Evolutionary conservation across 306 rosid genomes (phyloP), one percentile per base, ranked within the genome.

Genomic region (Lathyrus aphaca): DNA sequence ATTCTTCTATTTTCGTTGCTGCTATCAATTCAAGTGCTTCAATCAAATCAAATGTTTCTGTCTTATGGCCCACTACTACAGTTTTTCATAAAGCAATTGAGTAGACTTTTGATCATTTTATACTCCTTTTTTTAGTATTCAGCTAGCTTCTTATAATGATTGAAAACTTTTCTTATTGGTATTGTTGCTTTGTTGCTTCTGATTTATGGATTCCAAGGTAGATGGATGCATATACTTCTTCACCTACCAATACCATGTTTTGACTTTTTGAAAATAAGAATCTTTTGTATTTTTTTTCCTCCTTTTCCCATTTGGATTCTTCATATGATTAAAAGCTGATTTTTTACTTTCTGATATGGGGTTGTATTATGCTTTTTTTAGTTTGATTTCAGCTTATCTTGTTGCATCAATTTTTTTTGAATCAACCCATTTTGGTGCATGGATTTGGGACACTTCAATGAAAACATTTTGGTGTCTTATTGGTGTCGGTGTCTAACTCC

Each of bases 121-220:
- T 56, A 8, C 14, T 38, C 13, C 10, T 56, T 27, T 65, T 61
- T 10, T 37, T 64, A 37, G 4, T 15, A 6, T 38, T 61, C 2
- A 10, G 0, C 40, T 60, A 4, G 8, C 5, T 16, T 10, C 6
- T 13, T 62, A 39, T 11, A 10, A 38, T 59, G 27, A 14, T 42
- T 48, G 12, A 35, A 39, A 56, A 42, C 45, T 58, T 42, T 58
- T 7, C 38, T 50, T 11, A 4, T 43, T 62, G 18, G 2, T 46
- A 11, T 71, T 46, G 2, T 27, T 5, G 59, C 38, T 68, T 10
- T 45, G 25, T 66, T 78, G 42, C 9, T 60, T 66, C 12, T 66
- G 38, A 18, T 72, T 60, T 23, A 73, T 73, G 82, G 71, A 60
- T 59, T 78, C 48, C 44, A 50, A 58, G 78, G 82, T 66, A 59